phyloP scores from a whole-genome alignment of 78 protist species.

The Dictyostelium brefeldianum region DNA sequence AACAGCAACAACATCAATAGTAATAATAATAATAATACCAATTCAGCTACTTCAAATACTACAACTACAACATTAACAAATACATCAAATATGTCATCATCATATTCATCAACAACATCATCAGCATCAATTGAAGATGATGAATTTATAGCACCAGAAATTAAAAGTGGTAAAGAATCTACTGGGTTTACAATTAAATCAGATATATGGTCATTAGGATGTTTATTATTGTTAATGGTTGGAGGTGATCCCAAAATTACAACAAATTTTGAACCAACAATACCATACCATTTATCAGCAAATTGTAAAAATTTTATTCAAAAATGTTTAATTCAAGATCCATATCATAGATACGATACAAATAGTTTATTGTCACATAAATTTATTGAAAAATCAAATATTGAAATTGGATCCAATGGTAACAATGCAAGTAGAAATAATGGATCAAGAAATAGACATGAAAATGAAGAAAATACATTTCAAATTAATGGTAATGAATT shows the following conservation, averaged over 20 bases:
- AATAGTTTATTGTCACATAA: neutral
- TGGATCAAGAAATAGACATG: neutral
- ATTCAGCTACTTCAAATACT: neutral
- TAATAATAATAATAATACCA: conserved; percentile 17
- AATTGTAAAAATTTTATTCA: conserved; percentile 12
- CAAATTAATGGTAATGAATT: neutral
- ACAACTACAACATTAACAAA: neutral
- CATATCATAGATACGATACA: conserved; percentile 10
- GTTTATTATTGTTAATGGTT: neutral
- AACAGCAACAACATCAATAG: neutral
- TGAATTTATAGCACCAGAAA: neutral
- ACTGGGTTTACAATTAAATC: neutral
- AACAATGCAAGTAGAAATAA: neutral
- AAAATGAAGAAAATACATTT: neutral
- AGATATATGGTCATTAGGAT: conserved; percentile 1
- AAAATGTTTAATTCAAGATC: conserved; percentile 25
- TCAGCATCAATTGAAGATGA: neutral
- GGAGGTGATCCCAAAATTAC: conserved; percentile 16
- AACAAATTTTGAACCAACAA: conserved; percentile 12
- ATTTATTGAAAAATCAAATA: neutral
- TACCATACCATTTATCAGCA: neutral
- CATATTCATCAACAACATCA: conserved; percentile 1
- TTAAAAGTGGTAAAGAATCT: neutral
- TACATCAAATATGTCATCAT: neutral
- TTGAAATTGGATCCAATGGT: neutral